These are phyloP conservation scores for Penicillium verrucosum DNA, from an alignment of 2,329 filamentous ascomycete species.

Conservation along the genomic window DNA sequence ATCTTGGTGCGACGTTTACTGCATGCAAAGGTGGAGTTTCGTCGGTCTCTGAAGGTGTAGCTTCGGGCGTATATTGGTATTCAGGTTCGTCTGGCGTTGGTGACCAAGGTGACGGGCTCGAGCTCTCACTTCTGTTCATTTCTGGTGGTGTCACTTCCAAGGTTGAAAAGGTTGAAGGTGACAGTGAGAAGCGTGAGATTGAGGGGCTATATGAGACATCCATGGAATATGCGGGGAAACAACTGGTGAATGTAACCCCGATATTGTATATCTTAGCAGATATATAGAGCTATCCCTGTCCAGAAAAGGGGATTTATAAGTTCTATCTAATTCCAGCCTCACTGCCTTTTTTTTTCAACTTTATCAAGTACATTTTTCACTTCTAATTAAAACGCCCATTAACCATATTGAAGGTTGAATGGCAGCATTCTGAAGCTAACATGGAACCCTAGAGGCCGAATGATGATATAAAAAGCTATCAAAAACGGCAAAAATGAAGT, in stretches of 20 bases:
- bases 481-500: neutral
- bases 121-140: neutral
- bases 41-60: slow-evolving; percentile 2
- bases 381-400: neutral
- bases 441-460: neutral
- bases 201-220: neutral
- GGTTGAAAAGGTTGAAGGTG: no score
- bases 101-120: neutral
- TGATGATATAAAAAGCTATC: neutral
- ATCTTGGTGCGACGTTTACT: slow-evolving; percentile 20
- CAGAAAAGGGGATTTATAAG: neutral
- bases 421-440: neutral
- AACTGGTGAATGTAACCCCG: neutral
- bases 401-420: neutral
- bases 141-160: neutral
- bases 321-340: neutral
- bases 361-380: neutral
- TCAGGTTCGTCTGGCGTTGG: neutral
- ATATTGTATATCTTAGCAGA: neutral
- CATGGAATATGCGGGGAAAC: neutral
- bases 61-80: neutral
- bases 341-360: no score
- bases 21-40: slow-evolving; percentile 24
- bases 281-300: neutral
- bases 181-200: neutral